These are phyloP conservation scores for Xylaria sp. DNA, from an alignment of 495 filamentous ascomycete species.

Conservation along the genomic window DNA sequence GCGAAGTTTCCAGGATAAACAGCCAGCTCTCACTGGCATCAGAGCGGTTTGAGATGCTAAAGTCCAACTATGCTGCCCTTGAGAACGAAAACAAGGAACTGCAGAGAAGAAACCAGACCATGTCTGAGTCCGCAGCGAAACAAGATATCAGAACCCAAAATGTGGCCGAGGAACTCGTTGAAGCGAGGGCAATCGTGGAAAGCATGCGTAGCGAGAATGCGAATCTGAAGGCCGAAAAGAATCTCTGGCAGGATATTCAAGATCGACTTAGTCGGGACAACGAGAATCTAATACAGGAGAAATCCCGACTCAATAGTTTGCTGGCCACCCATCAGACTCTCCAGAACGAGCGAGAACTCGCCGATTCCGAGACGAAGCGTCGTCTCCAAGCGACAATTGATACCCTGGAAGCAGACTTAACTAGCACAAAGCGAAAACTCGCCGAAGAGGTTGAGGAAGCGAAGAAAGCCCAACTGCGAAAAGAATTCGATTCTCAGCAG, in stretches of 20 bases:
- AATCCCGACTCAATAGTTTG: slow-evolving; percentile 76
- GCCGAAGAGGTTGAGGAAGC: slow-evolving; percentile 82
- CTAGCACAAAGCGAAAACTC: slow-evolving; percentile 80
- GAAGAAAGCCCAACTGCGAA: slow-evolving; percentile 77
- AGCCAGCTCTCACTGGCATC: slow-evolving; percentile 81
- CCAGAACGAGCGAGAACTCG: slow-evolving; percentile 86
- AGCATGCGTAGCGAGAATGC: slow-evolving; percentile 89
- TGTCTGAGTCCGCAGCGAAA: slow-evolving; percentile 83
- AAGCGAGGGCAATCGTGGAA: slow-evolving; percentile 79
- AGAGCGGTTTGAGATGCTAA: slow-evolving; percentile 89
- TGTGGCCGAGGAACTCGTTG: slow-evolving; percentile 90
- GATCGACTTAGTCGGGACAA: slow-evolving; percentile 86
- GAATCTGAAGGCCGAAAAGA: slow-evolving; percentile 92
- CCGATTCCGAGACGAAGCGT: slow-evolving; percentile 80
- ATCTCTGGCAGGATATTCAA: slow-evolving; percentile 89
- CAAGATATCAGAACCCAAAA: slow-evolving; percentile 91
- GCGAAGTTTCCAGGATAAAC: slow-evolving; percentile 75
- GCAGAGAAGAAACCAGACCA: slow-evolving; percentile 74
- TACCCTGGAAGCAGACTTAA: slow-evolving; percentile 76
- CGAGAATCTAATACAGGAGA: slow-evolving; percentile 81
- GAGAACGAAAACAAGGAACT: slow-evolving; percentile 85
- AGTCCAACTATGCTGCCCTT: slow-evolving; percentile 80
- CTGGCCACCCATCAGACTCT: slow-evolving; percentile 83
- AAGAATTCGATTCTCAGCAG: slow-evolving; percentile 87
- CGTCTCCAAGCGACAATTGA: slow-evolving; percentile 79